These are phyloP conservation scores for Cordyceps farinosa DNA, from an alignment of 2,329 filamentous ascomycete species.

Conservation along the genomic window DNA sequence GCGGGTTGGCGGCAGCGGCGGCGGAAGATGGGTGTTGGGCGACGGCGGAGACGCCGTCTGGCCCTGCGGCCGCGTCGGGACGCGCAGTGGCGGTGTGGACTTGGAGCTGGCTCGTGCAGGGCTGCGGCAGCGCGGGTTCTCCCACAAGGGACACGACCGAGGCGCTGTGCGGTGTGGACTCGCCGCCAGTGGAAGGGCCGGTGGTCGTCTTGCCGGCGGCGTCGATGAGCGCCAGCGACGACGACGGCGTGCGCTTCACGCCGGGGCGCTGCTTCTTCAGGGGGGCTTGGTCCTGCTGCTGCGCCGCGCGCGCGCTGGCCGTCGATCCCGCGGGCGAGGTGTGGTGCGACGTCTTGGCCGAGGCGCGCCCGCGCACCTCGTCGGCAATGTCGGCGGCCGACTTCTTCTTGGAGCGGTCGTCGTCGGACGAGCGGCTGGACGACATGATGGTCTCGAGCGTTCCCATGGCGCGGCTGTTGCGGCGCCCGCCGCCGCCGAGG, in stretches of 20 bases:
- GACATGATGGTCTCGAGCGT: conserved; percentile 66
- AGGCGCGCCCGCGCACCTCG: conserved; percentile 49
- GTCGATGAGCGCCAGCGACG: conserved; percentile 38
- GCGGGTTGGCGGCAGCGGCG: not conserved
- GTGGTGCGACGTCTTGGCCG: conserved; percentile 37
- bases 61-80: not conserved
- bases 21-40: not conserved
- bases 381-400: conserved; percentile 54
- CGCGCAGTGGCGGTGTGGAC: conserved; percentile 36
- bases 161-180: conserved; percentile 35
- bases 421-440: conserved; percentile 61
- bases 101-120: conserved; percentile 49
- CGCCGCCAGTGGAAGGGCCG: not conserved
- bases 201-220: not conserved
- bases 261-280: conserved; percentile 18
- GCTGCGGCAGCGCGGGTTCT: conserved; percentile 55
- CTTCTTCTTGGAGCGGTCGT: conserved; percentile 51
- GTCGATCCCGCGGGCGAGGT: conserved; percentile 30
- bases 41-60: conserved; percentile 10
- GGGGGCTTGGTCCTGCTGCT: not conserved
- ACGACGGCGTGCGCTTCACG: conserved; percentile 26
- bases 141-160: conserved; percentile 40
- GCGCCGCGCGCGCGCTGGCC: conserved; percentile 23
- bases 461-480: conserved; percentile 55
- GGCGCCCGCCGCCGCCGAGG: conserved; percentile 35